phyloP scores from a whole-genome alignment of 257 asterid species.

The Solanum boliviense region DNA sequence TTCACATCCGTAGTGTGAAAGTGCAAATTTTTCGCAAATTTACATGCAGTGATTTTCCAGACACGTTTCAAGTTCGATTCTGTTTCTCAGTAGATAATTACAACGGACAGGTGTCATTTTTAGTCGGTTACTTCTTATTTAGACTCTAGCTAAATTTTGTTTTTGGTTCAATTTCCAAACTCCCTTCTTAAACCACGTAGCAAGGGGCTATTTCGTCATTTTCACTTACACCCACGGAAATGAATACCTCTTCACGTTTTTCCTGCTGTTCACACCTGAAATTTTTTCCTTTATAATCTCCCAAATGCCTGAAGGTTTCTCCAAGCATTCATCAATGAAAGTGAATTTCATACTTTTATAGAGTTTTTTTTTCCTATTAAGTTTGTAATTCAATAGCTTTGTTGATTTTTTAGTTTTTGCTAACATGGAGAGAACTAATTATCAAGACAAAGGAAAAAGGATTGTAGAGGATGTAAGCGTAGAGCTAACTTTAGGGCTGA shows the following conservation, averaged over 20 bases:
- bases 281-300: background rate
- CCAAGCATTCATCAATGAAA: background rate
- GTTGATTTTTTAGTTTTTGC: background rate
- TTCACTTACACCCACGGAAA: background rate
- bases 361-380: too few species aligned
- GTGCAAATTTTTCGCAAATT: background rate
- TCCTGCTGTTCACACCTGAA: background rate
- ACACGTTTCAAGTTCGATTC: background rate
- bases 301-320: background rate
- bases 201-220: constrained; percentile 26
- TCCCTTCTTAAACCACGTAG: constrained; percentile 40
- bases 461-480: background rate
- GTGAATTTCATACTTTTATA: background rate
- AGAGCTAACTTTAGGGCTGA: constrained; percentile 60
- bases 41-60: background rate
- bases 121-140: background rate
- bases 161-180: constrained; percentile 8
- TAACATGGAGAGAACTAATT: constrained; percentile 12
- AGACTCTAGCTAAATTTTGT: background rate
- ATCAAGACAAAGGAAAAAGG: background rate
- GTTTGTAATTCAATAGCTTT: background rate
- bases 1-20: background rate
- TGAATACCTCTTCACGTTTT: background rate
- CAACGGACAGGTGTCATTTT: background rate
- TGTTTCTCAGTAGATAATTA: background rate